These are phyloP conservation scores for Trichosanthes cucumerina DNA, from an alignment of 306 rosid species.

Conservation along the genomic window DNA sequence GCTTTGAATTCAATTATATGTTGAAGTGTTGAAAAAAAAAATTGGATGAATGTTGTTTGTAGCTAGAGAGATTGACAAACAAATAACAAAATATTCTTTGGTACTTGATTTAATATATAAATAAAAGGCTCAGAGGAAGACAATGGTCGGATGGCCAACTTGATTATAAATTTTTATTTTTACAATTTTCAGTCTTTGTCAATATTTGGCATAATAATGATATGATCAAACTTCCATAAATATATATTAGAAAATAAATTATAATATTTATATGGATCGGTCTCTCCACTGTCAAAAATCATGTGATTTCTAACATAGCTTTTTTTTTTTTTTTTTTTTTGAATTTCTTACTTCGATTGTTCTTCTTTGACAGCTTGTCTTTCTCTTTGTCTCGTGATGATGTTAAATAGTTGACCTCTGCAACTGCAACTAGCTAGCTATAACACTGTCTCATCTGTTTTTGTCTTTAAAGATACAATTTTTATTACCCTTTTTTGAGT, in stretches of 20 bases:
- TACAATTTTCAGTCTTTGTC: neutral
- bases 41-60: slow-evolving; percentile 18
- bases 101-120: slow-evolving; percentile 10
- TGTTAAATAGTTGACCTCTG: slow-evolving; percentile 27
- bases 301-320: slow-evolving; percentile 31
- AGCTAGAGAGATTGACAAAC: neutral
- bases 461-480: neutral
- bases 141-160: slow-evolving; percentile 52
- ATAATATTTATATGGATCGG: neutral
- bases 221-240: neutral
- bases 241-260: neutral
- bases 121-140: slow-evolving; percentile 28
- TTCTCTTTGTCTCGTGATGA: slow-evolving; percentile 13
- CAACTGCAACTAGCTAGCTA: neutral
- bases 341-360: slow-evolving; percentile 18
- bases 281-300: slow-evolving; percentile 34
- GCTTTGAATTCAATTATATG: slow-evolving; percentile 14
- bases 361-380: slow-evolving; percentile 22
- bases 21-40: slow-evolving; percentile 11
- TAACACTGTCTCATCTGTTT: neutral
- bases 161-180: slow-evolving; percentile 11
- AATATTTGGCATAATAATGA: neutral
- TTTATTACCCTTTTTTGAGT: neutral
- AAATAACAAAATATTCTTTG: slow-evolving; percentile 30
- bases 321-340: neutral